Conservation (phyloP, 2,329 filamentous ascomycete species). For the Raffaelea deltoideospora region DNA sequence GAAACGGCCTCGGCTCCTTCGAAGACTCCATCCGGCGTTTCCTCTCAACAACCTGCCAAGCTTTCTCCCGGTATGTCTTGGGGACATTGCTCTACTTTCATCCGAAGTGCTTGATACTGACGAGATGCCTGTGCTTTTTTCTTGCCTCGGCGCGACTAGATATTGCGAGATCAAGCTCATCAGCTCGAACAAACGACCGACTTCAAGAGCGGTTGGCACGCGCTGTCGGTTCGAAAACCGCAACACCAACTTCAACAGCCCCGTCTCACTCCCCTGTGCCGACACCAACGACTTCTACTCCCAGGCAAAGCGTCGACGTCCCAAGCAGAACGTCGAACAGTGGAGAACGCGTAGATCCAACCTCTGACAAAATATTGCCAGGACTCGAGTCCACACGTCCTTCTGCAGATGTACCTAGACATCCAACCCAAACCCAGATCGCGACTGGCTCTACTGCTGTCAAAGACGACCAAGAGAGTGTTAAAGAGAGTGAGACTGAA, state of each 20-base stretch:
- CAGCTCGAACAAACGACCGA: constrained; percentile 55
- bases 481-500: too few species aligned
- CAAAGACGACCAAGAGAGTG: too few species aligned
- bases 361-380: too few species aligned
- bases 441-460: too few species aligned
- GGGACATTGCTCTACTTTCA: neutral
- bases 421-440: too few species aligned
- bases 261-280: constrained; percentile 23
- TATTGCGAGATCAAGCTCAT: constrained; percentile 49
- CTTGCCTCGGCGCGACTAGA: constrained; percentile 15
- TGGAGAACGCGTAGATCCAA: too few species aligned
- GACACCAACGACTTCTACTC: constrained; percentile 29
- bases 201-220: constrained; percentile 81
- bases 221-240: constrained; percentile 61
- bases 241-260: constrained; percentile 23
- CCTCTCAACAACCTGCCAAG: constrained; percentile 16
- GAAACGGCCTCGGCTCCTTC: constrained; percentile 19
- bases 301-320: constrained; percentile 25
- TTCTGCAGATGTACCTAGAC: constrained; percentile 9
- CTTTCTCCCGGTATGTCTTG: constrained; percentile 15
- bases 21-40: constrained; percentile 11
- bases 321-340: constrained; percentile 16
- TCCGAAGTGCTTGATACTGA: too few species aligned
- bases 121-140: too few species aligned
- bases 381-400: neutral